Conservation (phyloP, 1,284 basidiomycete genomes). For the Xerocomus amazonicus region DNA sequence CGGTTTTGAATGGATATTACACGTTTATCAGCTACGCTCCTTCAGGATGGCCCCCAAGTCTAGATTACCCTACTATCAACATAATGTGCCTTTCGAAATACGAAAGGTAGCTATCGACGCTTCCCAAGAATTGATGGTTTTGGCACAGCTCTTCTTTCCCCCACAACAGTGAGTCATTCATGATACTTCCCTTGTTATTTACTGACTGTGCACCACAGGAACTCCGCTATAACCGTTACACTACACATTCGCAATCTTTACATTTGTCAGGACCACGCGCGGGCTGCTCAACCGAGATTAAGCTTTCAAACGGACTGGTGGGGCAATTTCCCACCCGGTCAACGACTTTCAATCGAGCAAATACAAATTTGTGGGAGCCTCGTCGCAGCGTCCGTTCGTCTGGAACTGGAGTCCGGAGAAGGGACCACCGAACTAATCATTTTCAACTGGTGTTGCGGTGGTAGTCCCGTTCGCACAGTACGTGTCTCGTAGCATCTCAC, state of each 20-base stretch:
- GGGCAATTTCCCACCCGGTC: conserved; percentile 31
- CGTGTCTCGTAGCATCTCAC: conserved; percentile 3
- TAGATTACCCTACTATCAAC: conserved; percentile 47
- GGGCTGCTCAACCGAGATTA: conserved; percentile 26
- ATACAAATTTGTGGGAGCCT: conserved; percentile 29
- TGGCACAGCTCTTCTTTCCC: conserved; percentile 38
- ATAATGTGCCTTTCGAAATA: conserved; percentile 43
- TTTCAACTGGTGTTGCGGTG: conserved; percentile 30
- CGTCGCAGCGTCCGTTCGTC: conserved; percentile 28
- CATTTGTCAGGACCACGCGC: conserved; percentile 25
- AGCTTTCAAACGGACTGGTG: conserved; percentile 35
- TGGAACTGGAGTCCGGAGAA: conserved; percentile 34
- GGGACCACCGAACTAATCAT: conserved; percentile 31
- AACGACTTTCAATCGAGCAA: conserved; percentile 32
- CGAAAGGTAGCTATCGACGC: conserved; percentile 50
- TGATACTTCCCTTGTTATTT: conserved; percentile 1
- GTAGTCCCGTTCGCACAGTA: conserved; percentile 28
- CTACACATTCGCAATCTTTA: conserved; percentile 31
- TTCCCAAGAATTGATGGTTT: conserved; percentile 47
- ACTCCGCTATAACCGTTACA: conserved; percentile 24
- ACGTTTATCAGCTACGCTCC: conserved; percentile 53
- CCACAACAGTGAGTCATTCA: conserved; percentile 19
- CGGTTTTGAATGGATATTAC: conserved; percentile 38
- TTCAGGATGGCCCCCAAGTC: conserved; percentile 45
- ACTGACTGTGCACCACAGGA: conserved; percentile 15